Conservation (phyloP, 202 grass and related monocot genomes). For the Carex arenaria region DNA sequence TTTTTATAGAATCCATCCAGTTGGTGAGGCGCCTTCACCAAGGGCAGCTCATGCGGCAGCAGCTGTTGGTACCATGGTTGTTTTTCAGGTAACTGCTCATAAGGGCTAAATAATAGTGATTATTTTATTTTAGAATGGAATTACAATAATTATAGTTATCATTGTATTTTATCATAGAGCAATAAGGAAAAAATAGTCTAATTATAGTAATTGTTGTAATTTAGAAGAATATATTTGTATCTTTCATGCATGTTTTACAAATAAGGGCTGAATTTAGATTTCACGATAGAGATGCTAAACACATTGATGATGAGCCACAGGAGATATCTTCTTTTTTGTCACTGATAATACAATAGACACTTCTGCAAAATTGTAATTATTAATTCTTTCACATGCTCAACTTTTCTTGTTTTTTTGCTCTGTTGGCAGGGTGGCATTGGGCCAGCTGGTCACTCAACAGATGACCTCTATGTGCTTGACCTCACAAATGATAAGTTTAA, state of each 20-base stretch:
- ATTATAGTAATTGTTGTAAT: not conserved
- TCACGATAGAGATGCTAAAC: not conserved
- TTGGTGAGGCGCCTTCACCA: conserved; percentile 71
- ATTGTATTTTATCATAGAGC: not conserved
- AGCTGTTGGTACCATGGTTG: conserved; percentile 91
- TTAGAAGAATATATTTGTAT: not conserved
- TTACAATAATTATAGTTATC: not conserved
- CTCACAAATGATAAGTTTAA: conserved; percentile 98
- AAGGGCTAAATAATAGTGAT: not conserved
- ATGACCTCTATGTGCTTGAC: conserved; percentile 97
- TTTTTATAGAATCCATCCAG: conserved; percentile 60
- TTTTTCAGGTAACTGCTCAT: conserved; percentile 63
- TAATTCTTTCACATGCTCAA: not conserved
- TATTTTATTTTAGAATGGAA: not conserved
- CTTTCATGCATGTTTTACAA: not conserved
- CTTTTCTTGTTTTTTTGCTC: not conserved
- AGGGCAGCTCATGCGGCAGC: conserved; percentile 90
- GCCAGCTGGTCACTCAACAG: conserved; percentile 87
- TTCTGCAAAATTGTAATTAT: not conserved
- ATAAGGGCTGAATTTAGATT: not conserved
- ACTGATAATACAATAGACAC: not conserved
- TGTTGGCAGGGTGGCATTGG: conserved; percentile 77
- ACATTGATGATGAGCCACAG: not conserved
- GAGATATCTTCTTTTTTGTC: not conserved
- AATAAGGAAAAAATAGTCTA: not conserved